Conservation (phyloP, 225 moss, liverwort and hornwort species). For the Polytrichum formosum region DNA sequence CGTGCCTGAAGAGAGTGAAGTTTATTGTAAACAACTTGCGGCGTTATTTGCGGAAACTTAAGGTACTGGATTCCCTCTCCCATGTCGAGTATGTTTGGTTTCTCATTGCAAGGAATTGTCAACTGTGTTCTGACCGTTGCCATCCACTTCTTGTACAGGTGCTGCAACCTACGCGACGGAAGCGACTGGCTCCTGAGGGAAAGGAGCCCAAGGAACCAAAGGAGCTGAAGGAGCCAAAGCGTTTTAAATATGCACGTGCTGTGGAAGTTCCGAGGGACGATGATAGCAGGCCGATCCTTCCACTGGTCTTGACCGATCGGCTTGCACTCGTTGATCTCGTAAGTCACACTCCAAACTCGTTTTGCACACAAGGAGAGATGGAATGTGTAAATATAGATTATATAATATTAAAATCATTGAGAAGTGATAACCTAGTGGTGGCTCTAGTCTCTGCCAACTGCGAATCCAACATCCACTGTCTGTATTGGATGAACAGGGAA, state of each 20-base stretch:
- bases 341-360: constrained; percentile 11
- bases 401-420: too few species aligned
- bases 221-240: constrained; percentile 60
- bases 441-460: too few species aligned
- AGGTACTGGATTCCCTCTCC: constrained; percentile 22
- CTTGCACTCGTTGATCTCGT: constrained; percentile 60
- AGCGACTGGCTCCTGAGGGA: constrained; percentile 37
- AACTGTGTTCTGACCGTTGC: neutral
- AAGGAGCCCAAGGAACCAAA: constrained; percentile 44
- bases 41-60: constrained; percentile 60
- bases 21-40: constrained; percentile 65
- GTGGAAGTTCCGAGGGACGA: constrained; percentile 63
- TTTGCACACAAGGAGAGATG: neutral
- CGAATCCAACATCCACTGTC: neutral
- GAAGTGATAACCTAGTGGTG: neutral
- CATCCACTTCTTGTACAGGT: constrained; percentile 22
- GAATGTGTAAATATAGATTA: too few species aligned
- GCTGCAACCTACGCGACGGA: constrained; percentile 51
- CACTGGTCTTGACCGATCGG: constrained; percentile 64
- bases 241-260: constrained; percentile 63
- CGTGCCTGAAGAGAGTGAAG: constrained; percentile 77
- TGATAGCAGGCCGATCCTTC: constrained; percentile 67
- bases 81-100: too few species aligned
- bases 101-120: too few species aligned
- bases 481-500: constrained; percentile 43